A percentile compares a stretch with the other conserved stretches of the same genome.
phyloP scores from a whole-genome alignment of 257 asterid species.

The Solanum bukasovii region DNA sequence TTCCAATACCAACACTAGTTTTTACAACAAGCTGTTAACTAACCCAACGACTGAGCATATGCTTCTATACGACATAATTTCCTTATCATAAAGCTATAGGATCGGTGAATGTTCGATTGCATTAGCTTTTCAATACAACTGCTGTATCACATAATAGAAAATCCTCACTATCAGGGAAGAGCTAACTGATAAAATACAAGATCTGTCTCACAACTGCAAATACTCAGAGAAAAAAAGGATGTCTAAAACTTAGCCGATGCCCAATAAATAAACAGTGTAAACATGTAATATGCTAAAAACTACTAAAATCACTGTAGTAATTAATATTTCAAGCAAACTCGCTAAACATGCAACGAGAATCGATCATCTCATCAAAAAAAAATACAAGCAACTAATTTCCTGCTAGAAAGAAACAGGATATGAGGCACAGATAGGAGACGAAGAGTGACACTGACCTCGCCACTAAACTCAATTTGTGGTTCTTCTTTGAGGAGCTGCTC shows the following conservation, averaged over 20 bases:
- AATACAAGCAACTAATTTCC: neutral
- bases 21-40: neutral
- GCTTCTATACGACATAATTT: neutral
- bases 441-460: slow-evolving; percentile 50
- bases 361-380: neutral
- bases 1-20: neutral
- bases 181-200: neutral
- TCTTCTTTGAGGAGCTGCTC: slow-evolving; percentile 88
- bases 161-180: neutral
- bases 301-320: neutral
- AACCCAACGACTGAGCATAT: neutral
- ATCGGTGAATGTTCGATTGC: neutral
- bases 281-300: neutral
- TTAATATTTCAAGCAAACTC: neutral
- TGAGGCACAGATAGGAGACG: neutral
- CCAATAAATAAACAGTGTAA: neutral
- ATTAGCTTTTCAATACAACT: neutral
- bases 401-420: neutral
- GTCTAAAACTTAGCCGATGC: neutral
- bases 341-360: neutral
- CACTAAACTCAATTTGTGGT: slow-evolving; percentile 76
- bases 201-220: neutral
- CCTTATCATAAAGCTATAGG: neutral
- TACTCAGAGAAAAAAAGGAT: neutral
- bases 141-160: neutral